Evolutionary conservation across 2,329 filamentous ascomycete species (phyloP), one percentile per base, ranked within the genome.

Genomic region (Verticillium isaacii): DNA sequence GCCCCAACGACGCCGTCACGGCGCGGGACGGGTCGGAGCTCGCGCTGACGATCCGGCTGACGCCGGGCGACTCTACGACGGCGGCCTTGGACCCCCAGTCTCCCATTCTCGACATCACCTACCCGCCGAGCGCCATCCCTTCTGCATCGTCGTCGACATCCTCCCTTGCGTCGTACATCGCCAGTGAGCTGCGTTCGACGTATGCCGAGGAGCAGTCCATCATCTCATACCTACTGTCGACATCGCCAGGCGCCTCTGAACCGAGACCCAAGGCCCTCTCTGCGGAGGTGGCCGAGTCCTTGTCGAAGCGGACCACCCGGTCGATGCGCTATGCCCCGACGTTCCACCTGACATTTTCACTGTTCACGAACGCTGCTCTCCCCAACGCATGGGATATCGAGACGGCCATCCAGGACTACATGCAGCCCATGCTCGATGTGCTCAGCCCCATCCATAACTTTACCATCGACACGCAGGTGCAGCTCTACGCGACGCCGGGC

Each of bases 351-450:
- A 97, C 93, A 0, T 97, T 99, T 71, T 99, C 95, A 0, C 82
- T 99, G 3, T 98, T 99, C 73, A 95, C 92, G 0, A 89, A 90
- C 14, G 88, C 88, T 1, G 84, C 89, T 1, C 74, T 81, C 0
- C 95, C 95, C 2, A 96, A 90, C 36, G 90, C 89, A 11, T 99
- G 95, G 95, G 92, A 96, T 59, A 92, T 98, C 58, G 90, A 97
- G 66, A 77, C 84, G 39, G 93, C 94, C 0, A 83, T 98, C 11
- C 83, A 89, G 29, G 84, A 91, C 66, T 94, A 96, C 74, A 87
- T 99, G 74, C 81, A 85, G 60, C 94, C 95, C 0, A 82, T 98
- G 56, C 82, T 99, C 0, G 83, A 91, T 54, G 88, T 92, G 32
- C 85, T 98, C 32, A 85, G 87, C 0, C 83, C 89, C 1, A 96